phyloP scores from a whole-genome alignment of 208 protist species.

The Trypanosomatidae sp. region DNA sequence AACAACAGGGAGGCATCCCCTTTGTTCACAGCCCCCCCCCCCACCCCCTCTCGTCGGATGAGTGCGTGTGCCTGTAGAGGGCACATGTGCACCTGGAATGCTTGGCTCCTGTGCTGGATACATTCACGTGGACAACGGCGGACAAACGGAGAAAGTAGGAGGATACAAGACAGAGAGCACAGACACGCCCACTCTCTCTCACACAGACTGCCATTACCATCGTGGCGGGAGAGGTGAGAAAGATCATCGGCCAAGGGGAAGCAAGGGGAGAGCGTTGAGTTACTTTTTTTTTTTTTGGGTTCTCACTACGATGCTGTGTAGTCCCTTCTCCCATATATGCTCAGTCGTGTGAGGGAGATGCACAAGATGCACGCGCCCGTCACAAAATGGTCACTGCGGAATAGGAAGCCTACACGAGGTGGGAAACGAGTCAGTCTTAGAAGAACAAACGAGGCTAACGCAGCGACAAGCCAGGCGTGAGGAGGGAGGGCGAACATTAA shows the following conservation, averaged over 20 bases:
- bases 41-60: not conserved
- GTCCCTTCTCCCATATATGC: not conserved
- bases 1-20: not conserved
- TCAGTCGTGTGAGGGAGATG: not conserved
- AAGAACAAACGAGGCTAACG: not conserved
- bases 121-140: not conserved
- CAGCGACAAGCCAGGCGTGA: not conserved
- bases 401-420: not conserved
- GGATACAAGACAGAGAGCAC: not conserved
- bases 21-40: not conserved
- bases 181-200: not conserved
- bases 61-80: not conserved
- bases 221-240: no score
- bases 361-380: not conserved
- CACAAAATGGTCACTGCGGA: not conserved
- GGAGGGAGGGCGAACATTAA: not conserved
- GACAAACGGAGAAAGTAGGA: not conserved
- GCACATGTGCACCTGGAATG: not conserved
- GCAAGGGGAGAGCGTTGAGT: not conserved
- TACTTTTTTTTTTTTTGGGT: not conserved
- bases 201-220: not conserved
- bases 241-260: not conserved
- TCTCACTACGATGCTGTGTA: conserved; percentile 1
- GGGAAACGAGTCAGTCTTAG: not conserved
- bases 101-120: not conserved